Conservation (phyloP, 2,329 filamentous ascomycete species). For the Chrysoporthe deuterocubensis region DNA sequence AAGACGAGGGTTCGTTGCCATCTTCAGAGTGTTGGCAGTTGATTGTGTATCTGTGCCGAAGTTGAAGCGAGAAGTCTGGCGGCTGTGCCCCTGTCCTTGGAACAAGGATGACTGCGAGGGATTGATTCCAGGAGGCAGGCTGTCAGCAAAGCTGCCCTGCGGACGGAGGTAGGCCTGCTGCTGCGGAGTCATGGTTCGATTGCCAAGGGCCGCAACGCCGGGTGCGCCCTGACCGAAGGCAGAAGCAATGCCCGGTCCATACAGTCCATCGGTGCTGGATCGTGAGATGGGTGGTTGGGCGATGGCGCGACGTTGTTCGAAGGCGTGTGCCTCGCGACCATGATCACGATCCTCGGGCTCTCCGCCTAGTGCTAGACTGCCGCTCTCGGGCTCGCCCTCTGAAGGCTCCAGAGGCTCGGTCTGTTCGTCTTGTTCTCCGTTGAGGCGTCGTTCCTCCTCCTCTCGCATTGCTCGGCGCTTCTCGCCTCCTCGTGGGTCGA, state of each 20-base stretch:
- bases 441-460: slow-evolving; percentile 63
- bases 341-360: slow-evolving; percentile 83
- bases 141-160: slow-evolving; percentile 60
- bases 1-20: slow-evolving; percentile 76
- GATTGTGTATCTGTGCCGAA: slow-evolving; percentile 78
- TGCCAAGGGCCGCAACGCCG: slow-evolving; percentile 63
- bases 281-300: slow-evolving; percentile 81
- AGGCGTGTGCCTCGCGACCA: slow-evolving; percentile 52
- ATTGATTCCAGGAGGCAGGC: slow-evolving; percentile 63
- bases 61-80: slow-evolving; percentile 85
- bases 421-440: slow-evolving; percentile 52
- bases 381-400: slow-evolving; percentile 80
- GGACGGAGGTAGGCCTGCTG: slow-evolving; percentile 75
- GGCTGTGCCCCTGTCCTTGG: slow-evolving; percentile 66
- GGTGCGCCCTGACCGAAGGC: slow-evolving; percentile 54
- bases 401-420: slow-evolving; percentile 45
- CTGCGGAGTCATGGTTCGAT: slow-evolving; percentile 77
- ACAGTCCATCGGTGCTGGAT: slow-evolving; percentile 55
- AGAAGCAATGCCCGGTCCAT: slow-evolving; percentile 56
- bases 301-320: slow-evolving; percentile 65
- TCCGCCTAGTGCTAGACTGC: slow-evolving; percentile 85
- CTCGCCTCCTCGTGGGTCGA: slow-evolving; percentile 80
- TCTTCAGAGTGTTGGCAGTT: slow-evolving; percentile 70
- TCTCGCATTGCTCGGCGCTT: slow-evolving; percentile 80
- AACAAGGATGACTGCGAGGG: slow-evolving; percentile 56